Conservation (phyloP, 2,329 filamentous ascomycete genomes). For the Aspergillus intermedius region DNA sequence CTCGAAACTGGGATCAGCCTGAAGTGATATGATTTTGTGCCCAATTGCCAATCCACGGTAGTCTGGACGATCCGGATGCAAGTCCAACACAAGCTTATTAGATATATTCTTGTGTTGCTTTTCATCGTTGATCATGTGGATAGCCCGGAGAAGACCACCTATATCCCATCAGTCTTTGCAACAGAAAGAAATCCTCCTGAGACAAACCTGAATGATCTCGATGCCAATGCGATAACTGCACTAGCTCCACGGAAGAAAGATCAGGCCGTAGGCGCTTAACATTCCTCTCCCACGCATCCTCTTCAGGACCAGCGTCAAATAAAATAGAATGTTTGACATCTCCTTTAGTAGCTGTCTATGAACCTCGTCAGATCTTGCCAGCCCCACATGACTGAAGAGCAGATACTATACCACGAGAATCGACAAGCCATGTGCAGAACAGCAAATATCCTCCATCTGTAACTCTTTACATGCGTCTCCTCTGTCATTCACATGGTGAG, state of each 20-base stretch:
- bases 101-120: conserved; percentile 20
- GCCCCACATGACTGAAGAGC: not conserved
- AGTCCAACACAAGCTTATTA: conserved; percentile 37
- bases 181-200: not conserved
- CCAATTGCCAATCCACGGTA: conserved; percentile 44
- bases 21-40: conserved; percentile 41
- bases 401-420: conserved; percentile 41
- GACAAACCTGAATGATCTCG: conserved; percentile 48
- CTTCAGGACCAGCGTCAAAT: conserved; percentile 51
- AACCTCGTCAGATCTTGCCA: not conserved
- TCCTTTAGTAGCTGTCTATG: conserved; percentile 43
- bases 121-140: conserved; percentile 43
- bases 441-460: conserved; percentile 47
- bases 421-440: conserved; percentile 50
- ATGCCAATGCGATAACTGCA: conserved; percentile 51
- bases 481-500: conserved; percentile 28
- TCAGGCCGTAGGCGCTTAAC: conserved; percentile 39
- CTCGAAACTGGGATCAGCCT: conserved; percentile 48
- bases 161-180: not conserved
- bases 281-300: conserved; percentile 47
- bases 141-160: conserved; percentile 47
- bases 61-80: conserved; percentile 49
- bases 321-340: conserved; percentile 42
- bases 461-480: conserved; percentile 42
- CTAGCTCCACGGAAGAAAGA: conserved; percentile 40